These are phyloP conservation scores for Fraxinus velutina DNA, from an alignment of 305 asterid species.

Conservation along the genomic window DNA sequence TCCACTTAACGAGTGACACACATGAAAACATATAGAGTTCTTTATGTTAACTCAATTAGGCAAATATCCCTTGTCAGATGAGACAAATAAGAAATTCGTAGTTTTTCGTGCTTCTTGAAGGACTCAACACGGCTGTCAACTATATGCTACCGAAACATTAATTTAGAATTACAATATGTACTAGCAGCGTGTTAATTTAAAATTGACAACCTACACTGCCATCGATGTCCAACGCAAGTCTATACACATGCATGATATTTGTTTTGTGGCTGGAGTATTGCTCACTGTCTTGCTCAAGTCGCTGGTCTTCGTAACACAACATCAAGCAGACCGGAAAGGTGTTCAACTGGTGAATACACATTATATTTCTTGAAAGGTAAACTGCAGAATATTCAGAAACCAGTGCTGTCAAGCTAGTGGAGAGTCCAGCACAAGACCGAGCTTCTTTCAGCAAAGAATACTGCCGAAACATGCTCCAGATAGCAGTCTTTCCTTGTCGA, in stretches of 20 bases:
- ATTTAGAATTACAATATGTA: neutral
- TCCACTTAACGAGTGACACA: neutral
- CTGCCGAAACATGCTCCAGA: conserved; percentile 19
- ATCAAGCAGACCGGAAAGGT: conserved; percentile 8
- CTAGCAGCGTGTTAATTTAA: neutral
- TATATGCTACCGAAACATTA: neutral
- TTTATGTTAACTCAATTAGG: neutral
- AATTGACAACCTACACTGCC: neutral
- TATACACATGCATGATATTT: neutral
- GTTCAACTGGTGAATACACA: conserved; percentile 15
- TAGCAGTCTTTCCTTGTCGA: conserved; percentile 33
- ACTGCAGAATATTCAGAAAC: conserved; percentile 16
- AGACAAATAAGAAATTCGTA: neutral
- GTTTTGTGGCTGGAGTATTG: neutral
- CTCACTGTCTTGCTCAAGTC: conserved; percentile 2
- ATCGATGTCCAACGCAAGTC: neutral
- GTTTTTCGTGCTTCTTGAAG: neutral
- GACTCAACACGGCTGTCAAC: neutral
- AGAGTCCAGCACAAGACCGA: conserved; percentile 15
- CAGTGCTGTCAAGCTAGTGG: conserved; percentile 21
- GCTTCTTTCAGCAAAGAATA: conserved; percentile 25
- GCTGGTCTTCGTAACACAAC: neutral
- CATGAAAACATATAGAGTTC: neutral
- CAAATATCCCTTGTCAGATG: neutral
- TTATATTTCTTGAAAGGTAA: conserved; percentile 1